A percentile compares a stretch with the other conserved stretches of the same genome.
phyloP scores from a whole-genome alignment of 345 rosid genomes.

The Populus simonii region DNA sequence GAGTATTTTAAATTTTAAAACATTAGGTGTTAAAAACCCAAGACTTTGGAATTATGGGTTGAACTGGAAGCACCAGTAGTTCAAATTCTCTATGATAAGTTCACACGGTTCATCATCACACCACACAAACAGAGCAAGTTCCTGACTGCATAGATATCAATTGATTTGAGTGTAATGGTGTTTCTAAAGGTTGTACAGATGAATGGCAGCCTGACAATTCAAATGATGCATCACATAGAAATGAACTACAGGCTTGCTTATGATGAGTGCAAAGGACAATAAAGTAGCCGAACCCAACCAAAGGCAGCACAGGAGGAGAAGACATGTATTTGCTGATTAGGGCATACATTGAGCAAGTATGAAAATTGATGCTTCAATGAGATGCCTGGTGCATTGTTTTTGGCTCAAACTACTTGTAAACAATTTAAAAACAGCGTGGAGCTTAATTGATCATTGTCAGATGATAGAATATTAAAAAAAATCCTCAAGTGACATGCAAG shows the following conservation, averaged over 20 bases:
- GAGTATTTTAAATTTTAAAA: not conserved
- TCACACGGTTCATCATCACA: conserved; percentile 1
- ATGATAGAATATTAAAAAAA: not conserved
- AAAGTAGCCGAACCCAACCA: not conserved
- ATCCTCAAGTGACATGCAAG: not conserved
- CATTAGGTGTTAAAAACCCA: not conserved
- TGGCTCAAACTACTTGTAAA: not conserved
- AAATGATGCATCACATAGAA: not conserved
- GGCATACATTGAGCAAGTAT: not conserved
- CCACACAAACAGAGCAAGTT: not conserved
- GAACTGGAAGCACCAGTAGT: not conserved
- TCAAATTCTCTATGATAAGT: not conserved
- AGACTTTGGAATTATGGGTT: not conserved
- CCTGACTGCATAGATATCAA: not conserved
- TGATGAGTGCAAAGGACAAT: not conserved
- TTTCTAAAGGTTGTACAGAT: not conserved
- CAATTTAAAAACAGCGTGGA: not conserved
- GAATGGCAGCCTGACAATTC: not conserved
- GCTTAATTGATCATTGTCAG: not conserved
- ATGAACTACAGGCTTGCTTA: not conserved
- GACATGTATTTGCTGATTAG: not conserved
- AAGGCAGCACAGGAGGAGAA: not conserved
- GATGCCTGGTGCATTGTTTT: not conserved
- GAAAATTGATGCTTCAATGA: conserved; percentile 1
- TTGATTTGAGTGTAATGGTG: not conserved